Evolutionary conservation across 2,329 filamentous ascomycete species (phyloP).

Genomic region (Penicillium sp.): DNA sequence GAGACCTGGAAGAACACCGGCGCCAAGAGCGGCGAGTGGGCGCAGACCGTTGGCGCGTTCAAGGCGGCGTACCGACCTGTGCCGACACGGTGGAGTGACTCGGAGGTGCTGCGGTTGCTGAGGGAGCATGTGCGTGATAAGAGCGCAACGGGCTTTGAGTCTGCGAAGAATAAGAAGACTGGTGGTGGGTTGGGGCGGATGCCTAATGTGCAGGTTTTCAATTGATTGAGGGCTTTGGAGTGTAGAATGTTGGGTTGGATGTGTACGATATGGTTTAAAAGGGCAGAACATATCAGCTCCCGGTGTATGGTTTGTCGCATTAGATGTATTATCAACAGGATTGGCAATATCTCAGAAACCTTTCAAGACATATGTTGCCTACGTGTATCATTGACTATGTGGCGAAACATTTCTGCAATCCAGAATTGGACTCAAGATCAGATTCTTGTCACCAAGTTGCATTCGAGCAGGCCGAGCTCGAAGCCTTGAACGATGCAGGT

Average conservation of each 20-base stretch:
- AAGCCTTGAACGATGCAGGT: not conserved
- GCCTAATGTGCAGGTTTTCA: conserved; percentile 50
- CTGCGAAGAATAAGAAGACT: conserved; percentile 41
- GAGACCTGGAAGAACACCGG: conserved; percentile 55
- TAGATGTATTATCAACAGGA: not conserved
- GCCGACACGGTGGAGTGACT: conserved; percentile 79
- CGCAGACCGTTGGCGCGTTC: conserved; percentile 92
- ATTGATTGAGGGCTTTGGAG: conserved; percentile 23
- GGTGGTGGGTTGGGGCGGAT: conserved; percentile 48
- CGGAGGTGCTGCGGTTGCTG: conserved; percentile 74
- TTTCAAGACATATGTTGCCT: not conserved
- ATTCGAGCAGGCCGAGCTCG: not conserved
- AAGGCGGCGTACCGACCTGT: conserved; percentile 92
- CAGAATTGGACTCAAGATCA: not conserved
- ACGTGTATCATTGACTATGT: not conserved
- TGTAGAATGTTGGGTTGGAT: not conserved
- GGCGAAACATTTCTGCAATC: not conserved
- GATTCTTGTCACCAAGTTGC: not conserved
- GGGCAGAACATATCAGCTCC: not conserved
- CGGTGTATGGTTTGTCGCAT: not conserved
- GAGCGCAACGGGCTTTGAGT: conserved; percentile 55
- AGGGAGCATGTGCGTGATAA: conserved; percentile 76
- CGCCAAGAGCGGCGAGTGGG: conserved; percentile 78
- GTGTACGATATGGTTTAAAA: not conserved
- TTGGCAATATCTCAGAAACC: not conserved